Percentiles rank a stretch among this genome's conserved stretches.
Conservation (phyloP, 2,329 filamentous ascomycete genomes). For the Xylariaceae sp. region DNA sequence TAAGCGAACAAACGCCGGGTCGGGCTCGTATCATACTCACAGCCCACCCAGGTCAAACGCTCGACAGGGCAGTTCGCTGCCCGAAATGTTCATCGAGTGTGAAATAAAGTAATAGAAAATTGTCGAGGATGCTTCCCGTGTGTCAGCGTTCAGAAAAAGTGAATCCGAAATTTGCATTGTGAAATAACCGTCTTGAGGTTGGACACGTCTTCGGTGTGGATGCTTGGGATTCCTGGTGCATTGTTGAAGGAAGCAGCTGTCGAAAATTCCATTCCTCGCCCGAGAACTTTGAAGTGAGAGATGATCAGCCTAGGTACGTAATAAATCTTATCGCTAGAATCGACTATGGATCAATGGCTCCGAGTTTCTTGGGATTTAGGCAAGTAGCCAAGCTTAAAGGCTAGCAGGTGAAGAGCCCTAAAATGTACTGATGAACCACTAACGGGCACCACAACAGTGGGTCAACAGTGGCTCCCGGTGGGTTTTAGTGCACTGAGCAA, state of each 20-base stretch:
- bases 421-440: conserved; percentile 11
- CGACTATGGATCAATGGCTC: not conserved
- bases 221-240: not conserved
- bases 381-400: conserved; percentile 16
- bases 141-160: not conserved
- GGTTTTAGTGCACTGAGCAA: conserved; percentile 17
- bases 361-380: conserved; percentile 23
- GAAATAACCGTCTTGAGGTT: not conserved
- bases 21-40: not conserved
- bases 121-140: not conserved
- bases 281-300: not conserved
- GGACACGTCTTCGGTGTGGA: not conserved
- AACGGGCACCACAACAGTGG: conserved; percentile 11
- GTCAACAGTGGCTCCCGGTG: conserved; percentile 13
- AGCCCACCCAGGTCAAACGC: not conserved
- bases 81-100: not conserved
- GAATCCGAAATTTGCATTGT: not conserved
- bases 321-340: not conserved
- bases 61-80: not conserved
- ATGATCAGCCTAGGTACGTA: not conserved
- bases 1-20: not conserved
- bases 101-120: not conserved
- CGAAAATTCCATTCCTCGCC: not conserved
- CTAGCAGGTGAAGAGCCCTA: conserved; percentile 14
- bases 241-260: not conserved